Evolutionary conservation across 495 filamentous ascomycete genomes (phyloP).

Genomic region (Parmelia sp.): DNA sequence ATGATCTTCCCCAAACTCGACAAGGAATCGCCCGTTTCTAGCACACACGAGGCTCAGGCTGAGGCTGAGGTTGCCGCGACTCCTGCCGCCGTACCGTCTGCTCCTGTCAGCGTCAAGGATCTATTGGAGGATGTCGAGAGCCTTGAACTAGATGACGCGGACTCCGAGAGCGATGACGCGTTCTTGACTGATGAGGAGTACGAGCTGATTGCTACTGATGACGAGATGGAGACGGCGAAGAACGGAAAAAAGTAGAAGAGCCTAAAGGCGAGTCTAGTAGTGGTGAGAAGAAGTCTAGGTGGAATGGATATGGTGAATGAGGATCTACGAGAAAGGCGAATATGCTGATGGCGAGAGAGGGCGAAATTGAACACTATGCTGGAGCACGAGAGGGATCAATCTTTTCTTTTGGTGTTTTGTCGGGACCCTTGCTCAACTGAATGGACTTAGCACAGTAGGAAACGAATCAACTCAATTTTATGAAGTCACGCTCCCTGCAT

Average conservation of each 20-base stretch:
- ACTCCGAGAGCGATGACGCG: slow-evolving; percentile 49
- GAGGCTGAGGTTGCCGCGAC: slow-evolving; percentile 40
- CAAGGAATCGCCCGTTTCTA: slow-evolving; percentile 82
- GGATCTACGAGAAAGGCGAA: background rate
- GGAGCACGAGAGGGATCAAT: background rate
- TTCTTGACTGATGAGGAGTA: slow-evolving; percentile 98
- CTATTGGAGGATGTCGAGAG: slow-evolving; percentile 63
- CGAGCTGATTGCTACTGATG: slow-evolving; percentile 91
- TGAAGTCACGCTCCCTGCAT: background rate
- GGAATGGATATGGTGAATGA: background rate
- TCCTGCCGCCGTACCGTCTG: slow-evolving; percentile 24
- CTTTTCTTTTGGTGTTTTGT: slow-evolving; percentile 7
- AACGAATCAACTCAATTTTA: slow-evolving; percentile 12
- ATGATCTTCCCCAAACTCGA: slow-evolving; percentile 98
- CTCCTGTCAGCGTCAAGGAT: slow-evolving; percentile 45
- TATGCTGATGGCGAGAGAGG: slow-evolving; percentile 1
- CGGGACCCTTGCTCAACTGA: slow-evolving; percentile 10
- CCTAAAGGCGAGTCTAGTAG: background rate
- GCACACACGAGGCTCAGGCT: slow-evolving; percentile 56
- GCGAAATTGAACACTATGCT: slow-evolving; percentile 15
- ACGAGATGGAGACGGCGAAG: slow-evolving; percentile 58
- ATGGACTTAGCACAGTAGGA: slow-evolving; percentile 13
- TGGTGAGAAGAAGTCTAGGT: background rate
- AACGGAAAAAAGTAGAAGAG: slow-evolving; percentile 25
- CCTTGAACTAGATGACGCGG: slow-evolving; percentile 52